phyloP scores from a whole-genome alignment of 2,329 filamentous ascomycete species.

The Stachybotrys echinatus region DNA sequence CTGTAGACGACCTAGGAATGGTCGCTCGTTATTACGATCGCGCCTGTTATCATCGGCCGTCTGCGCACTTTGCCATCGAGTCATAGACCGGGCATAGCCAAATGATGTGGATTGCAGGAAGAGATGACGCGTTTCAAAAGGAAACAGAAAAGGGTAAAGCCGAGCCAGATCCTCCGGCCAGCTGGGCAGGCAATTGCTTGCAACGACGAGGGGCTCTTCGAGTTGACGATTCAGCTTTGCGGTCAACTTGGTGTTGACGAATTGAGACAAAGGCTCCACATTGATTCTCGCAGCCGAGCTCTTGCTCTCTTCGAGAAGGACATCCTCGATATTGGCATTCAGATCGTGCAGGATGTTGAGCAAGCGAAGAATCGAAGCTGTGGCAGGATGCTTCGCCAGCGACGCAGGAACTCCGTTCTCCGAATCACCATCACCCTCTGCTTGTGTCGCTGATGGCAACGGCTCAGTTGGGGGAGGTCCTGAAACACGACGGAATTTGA shows the following conservation, averaged over 20 bases:
- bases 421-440: constrained; percentile 46
- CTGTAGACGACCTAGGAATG: constrained; percentile 85
- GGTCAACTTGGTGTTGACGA: constrained; percentile 97
- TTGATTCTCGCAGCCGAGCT: constrained; percentile 66
- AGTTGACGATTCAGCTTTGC: constrained; percentile 96
- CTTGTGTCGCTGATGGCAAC: constrained; percentile 48
- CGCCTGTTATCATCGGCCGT: constrained; percentile 73
- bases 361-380: constrained; percentile 79
- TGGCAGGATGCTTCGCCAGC: constrained; percentile 75
- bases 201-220: constrained; percentile 93
- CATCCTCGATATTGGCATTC: constrained; percentile 89
- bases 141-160: constrained; percentile 93
- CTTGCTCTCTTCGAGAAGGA: constrained; percentile 70
- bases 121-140: constrained; percentile 93
- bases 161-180: constrained; percentile 96
- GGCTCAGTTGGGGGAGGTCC: constrained; percentile 76
- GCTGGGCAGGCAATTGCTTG: constrained; percentile 88
- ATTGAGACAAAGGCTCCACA: constrained; percentile 81
- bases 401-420: constrained; percentile 67
- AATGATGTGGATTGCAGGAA: constrained; percentile 98
- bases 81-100: constrained; percentile 96
- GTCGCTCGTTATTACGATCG: constrained; percentile 82
- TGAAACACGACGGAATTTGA: constrained; percentile 83
- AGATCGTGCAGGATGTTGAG: constrained; percentile 88
- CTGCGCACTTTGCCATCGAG: constrained; percentile 91